These are phyloP conservation scores for Fusarium sp. DNA, from an alignment of 2,329 filamentous ascomycete species.

Conservation along the genomic window DNA sequence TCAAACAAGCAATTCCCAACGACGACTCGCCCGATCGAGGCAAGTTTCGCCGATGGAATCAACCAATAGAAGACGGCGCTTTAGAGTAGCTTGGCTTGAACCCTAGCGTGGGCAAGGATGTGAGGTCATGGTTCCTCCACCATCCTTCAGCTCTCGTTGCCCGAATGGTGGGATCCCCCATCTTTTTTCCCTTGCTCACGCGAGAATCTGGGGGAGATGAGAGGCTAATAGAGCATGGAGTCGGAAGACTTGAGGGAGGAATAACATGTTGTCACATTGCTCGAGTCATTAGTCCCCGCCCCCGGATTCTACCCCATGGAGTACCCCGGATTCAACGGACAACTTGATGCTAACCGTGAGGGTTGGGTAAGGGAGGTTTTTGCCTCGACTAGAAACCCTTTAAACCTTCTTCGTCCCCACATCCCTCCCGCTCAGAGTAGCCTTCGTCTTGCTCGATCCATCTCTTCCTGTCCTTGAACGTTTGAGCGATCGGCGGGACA, in stretches of 20 bases:
- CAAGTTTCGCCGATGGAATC: not conserved
- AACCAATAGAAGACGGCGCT: not conserved
- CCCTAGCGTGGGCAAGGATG: not conserved
- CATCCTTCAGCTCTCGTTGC: not conserved
- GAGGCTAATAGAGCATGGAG: not conserved
- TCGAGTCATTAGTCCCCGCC: not conserved
- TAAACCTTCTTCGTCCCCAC: not conserved
- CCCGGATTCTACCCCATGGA: not conserved
- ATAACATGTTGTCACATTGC: not conserved
- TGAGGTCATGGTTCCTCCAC: conserved; percentile 1
- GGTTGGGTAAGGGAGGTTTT: not conserved
- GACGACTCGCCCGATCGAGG: not conserved
- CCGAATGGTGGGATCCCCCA: not conserved
- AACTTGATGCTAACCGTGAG: not conserved
- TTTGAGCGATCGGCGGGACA: not conserved
- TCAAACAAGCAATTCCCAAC: not conserved
- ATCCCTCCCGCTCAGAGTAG: not conserved
- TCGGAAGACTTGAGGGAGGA: not conserved
- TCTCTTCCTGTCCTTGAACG: not conserved
- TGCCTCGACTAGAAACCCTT: not conserved
- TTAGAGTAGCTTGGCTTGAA: not conserved
- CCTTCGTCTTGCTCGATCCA: not conserved
- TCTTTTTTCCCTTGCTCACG: not conserved
- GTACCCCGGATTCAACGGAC: not conserved
- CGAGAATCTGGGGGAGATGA: not conserved